These are phyloP conservation scores for Phylloboletellus chloephorus DNA, from an alignment of 1,284 basidiomycete species.

Conservation along the genomic window DNA sequence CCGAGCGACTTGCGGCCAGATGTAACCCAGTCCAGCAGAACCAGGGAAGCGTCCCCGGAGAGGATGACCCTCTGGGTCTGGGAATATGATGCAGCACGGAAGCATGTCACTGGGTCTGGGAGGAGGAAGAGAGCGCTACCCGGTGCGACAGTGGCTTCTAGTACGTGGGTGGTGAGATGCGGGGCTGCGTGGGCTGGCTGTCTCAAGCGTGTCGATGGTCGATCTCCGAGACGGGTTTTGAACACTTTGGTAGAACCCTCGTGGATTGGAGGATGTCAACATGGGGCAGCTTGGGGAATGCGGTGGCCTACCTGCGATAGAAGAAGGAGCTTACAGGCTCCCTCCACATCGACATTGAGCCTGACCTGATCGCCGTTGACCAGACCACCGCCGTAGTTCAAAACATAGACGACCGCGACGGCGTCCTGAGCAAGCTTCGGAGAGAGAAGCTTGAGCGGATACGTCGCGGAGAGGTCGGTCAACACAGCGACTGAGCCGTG, in stretches of 20 bases:
- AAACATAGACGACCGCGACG: slow-evolving; percentile 72
- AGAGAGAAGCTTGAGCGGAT: slow-evolving; percentile 88
- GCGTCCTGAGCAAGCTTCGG: slow-evolving; percentile 48
- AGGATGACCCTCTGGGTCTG: slow-evolving; percentile 77
- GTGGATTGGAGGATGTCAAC: slow-evolving; percentile 6
- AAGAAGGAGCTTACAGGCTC: slow-evolving; percentile 54
- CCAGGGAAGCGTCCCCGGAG: slow-evolving; percentile 51
- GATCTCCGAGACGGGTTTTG: slow-evolving; percentile 58
- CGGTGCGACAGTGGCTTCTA: slow-evolving; percentile 52
- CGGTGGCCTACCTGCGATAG: slow-evolving; percentile 69
- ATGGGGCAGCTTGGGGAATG: neutral
- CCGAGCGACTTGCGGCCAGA: slow-evolving; percentile 74
- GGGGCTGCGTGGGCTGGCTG: slow-evolving; percentile 19
- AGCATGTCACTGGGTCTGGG: slow-evolving; percentile 93
- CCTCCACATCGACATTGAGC: slow-evolving; percentile 59
- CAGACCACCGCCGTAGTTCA: slow-evolving; percentile 91
- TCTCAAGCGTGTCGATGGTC: slow-evolving; percentile 35
- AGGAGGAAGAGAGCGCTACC: slow-evolving; percentile 67
- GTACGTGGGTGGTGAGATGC: slow-evolving; percentile 43
- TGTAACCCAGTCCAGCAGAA: slow-evolving; percentile 88
- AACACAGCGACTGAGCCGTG: slow-evolving; percentile 60
- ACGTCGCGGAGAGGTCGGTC: slow-evolving; percentile 73
- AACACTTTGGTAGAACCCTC: slow-evolving; percentile 95
- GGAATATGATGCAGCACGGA: slow-evolving; percentile 73
- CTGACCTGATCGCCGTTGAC: slow-evolving; percentile 81